These are phyloP conservation scores for Fragosphaeria purpurea DNA, from an alignment of 2,329 filamentous ascomycete species.

Conservation along the genomic window DNA sequence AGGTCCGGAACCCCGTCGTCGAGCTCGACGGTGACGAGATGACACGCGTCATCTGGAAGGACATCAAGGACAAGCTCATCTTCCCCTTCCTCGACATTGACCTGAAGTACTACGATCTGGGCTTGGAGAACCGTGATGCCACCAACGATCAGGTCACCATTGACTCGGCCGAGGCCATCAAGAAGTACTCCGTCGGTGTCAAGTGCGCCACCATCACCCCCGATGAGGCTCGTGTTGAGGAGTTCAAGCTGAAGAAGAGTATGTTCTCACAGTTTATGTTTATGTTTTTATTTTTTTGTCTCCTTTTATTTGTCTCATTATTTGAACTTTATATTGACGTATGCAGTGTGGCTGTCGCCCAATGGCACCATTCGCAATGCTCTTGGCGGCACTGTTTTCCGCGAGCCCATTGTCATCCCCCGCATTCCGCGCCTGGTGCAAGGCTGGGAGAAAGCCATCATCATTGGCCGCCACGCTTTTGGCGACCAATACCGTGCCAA, in stretches of 20 bases:
- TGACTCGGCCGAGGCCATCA: conserved; percentile 92
- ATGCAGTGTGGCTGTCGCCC: conserved; percentile 87
- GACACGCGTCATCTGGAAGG: conserved; percentile 98
- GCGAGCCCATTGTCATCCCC: conserved; percentile 95
- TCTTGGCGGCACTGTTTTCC: conserved; percentile 92
- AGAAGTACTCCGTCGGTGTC: conserved; percentile 97
- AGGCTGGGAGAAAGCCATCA: conserved; percentile 98
- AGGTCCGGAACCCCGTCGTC: conserved; percentile 98
- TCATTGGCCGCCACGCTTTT: conserved; percentile 96
- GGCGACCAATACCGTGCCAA: conserved; percentile 98
- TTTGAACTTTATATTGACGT: background rate
- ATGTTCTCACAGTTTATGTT: conserved; percentile 24
- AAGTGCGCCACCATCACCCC: conserved; percentile 99
- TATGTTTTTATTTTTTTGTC: background rate
- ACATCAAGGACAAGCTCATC: conserved; percentile 99
- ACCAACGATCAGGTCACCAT: conserved; percentile 94
- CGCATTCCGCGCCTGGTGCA: conserved; percentile 87
- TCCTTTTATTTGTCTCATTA: background rate
- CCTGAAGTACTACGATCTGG: conserved; percentile 95
- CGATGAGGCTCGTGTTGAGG: conserved; percentile 90
- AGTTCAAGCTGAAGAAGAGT: conserved; percentile 99
- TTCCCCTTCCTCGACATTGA: conserved; percentile 92
- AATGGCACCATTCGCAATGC: conserved; percentile 78
- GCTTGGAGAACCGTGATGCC: conserved; percentile 88
- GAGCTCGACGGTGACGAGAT: conserved; percentile 94